Evolutionary conservation across 345 rosid species (phyloP).

Genomic region (Salix purpurea): DNA sequence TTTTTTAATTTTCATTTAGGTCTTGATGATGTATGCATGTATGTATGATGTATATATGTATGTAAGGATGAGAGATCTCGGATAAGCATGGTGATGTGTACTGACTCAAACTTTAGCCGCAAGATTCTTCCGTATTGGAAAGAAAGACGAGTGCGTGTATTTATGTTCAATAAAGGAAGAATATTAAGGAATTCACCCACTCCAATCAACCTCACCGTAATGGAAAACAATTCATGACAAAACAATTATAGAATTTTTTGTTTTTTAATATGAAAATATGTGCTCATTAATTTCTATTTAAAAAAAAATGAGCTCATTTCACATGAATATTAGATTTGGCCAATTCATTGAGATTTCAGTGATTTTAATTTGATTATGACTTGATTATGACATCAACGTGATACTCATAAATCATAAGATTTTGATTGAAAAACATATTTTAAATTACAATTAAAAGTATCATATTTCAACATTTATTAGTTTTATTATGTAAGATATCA

Average conservation of each 20-base stretch:
- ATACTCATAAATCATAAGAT: neutral
- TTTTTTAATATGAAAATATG: neutral
- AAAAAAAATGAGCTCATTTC: no score
- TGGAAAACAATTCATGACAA: neutral
- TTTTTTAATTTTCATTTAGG: neutral
- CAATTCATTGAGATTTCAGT: no score
- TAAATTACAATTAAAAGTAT: no score
- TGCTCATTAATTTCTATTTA: neutral
- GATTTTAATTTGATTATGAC: no score
- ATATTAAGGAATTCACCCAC: neutral
- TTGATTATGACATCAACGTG: no score
- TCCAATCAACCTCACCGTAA: neutral
- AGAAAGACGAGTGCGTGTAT: neutral
- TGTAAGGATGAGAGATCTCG: no score
- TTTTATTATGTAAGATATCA: no score
- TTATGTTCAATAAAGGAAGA: neutral
- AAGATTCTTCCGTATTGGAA: neutral
- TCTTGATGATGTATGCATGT: neutral
- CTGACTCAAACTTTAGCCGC: slow-evolving; percentile 7
- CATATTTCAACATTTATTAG: no score
- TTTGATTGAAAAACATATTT: neutral
- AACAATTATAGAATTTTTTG: neutral
- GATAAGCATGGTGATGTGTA: slow-evolving; percentile 8
- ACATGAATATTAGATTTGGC: no score
- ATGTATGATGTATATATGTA: no score